A percentile compares a stretch with the other conserved stretches of the same genome.
phyloP scores from a whole-genome alignment of 1,284 basidiomycete species.

The Omphalotus olearius region DNA sequence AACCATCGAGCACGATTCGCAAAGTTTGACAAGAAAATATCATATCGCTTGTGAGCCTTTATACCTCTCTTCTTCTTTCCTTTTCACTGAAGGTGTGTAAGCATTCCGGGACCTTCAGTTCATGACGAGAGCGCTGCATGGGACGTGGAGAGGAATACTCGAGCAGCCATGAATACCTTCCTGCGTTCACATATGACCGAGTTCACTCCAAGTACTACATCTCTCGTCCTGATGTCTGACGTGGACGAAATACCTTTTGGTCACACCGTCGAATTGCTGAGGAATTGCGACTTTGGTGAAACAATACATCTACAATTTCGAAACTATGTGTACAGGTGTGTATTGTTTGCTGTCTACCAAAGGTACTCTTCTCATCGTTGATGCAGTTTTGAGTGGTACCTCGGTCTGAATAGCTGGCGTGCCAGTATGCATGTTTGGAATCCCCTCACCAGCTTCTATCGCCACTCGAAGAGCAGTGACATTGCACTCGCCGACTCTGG shows the following conservation, averaged over 20 bases:
- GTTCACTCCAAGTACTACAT: conserved; percentile 26
- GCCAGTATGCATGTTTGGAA: conserved; percentile 49
- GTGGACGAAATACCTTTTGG: conserved; percentile 64
- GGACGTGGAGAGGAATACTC: conserved; percentile 34
- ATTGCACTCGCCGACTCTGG: conserved; percentile 57
- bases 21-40: conserved; percentile 50
- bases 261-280: conserved; percentile 53
- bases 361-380: neutral
- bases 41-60: conserved; percentile 40
- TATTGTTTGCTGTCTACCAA: neutral
- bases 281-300: conserved; percentile 51
- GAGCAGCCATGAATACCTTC: conserved; percentile 40
- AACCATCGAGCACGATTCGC: conserved; percentile 44
- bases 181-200: conserved; percentile 33
- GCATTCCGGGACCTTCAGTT: conserved; percentile 32
- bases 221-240: conserved; percentile 63
- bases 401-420: conserved; percentile 52
- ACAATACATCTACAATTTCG: conserved; percentile 62
- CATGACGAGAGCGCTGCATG: conserved; percentile 34
- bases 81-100: neutral
- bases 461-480: conserved; percentile 53
- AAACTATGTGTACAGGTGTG: conserved; percentile 59
- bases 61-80: conserved; percentile 4
- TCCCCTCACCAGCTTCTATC: conserved; percentile 34
- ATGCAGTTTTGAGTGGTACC: conserved; percentile 52